These are phyloP conservation scores for Nannizziopsis arthrosporioides DNA, from an alignment of 2,329 filamentous ascomycete species.

Conservation along the genomic window DNA sequence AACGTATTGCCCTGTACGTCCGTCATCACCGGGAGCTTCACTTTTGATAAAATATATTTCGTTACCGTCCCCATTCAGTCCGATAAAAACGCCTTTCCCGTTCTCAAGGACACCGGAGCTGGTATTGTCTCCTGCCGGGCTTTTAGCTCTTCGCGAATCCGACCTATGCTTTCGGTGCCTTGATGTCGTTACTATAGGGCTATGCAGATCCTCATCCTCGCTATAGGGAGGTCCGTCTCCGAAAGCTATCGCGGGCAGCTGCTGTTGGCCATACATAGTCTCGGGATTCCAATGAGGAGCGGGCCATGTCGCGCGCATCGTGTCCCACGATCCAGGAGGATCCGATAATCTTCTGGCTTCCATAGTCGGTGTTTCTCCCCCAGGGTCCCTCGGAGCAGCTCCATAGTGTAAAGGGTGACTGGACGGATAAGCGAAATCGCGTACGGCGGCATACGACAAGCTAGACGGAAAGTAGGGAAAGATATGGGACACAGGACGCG, in stretches of 20 bases:
- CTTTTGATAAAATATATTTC: constrained; percentile 65
- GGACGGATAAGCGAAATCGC: constrained; percentile 85
- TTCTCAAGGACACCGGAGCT: constrained; percentile 39
- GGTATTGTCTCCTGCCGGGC: constrained; percentile 28
- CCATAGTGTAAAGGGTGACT: constrained; percentile 87
- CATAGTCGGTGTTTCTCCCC: constrained; percentile 72
- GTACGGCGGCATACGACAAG: constrained; percentile 75
- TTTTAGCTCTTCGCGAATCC: constrained; percentile 38
- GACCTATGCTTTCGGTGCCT: constrained; percentile 73
- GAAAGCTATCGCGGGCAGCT: constrained; percentile 71
- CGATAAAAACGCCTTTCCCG: constrained; percentile 56
- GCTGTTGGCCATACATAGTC: constrained; percentile 51
- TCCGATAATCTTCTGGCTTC: constrained; percentile 75
- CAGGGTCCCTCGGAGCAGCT: constrained; percentile 67
- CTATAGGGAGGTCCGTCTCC: constrained; percentile 85
- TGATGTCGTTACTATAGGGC: constrained; percentile 71
- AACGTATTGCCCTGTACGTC: constrained; percentile 67
- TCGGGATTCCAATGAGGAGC: constrained; percentile 37
- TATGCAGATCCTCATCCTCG: constrained; percentile 89
- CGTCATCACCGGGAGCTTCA: constrained; percentile 51
- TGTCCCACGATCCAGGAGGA: constrained; percentile 64
- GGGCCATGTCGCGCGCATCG: constrained; percentile 47
- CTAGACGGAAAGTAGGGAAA: constrained; percentile 78
- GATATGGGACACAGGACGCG: constrained; percentile 67
- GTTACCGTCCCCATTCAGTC: constrained; percentile 56